Evolutionary conservation across 805 yeast species (phyloP).

Genomic region (Lipomyces spencermartinsiae): DNA sequence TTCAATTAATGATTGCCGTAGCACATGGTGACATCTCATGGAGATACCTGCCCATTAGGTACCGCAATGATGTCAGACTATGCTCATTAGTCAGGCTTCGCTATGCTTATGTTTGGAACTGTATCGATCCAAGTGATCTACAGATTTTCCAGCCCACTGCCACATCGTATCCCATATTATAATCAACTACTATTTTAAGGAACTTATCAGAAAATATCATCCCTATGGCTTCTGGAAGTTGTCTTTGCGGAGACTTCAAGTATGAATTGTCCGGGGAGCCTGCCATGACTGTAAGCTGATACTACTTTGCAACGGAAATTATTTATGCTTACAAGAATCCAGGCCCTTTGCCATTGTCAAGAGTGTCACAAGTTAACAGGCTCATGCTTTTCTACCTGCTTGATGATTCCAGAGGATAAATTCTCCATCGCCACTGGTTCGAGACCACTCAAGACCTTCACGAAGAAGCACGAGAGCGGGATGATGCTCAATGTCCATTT

Average conservation of each 20-base stretch:
- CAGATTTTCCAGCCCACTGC: neutral
- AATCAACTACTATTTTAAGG: neutral
- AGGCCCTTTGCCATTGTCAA: slow-evolving; percentile 1
- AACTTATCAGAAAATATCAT: neutral
- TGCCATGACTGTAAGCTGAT: neutral
- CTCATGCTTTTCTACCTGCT: neutral
- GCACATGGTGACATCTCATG: slow-evolving; percentile 5
- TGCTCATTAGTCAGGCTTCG: neutral
- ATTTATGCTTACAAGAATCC: neutral
- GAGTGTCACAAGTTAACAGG: neutral
- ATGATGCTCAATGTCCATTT: neutral
- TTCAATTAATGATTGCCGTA: slow-evolving; percentile 3
- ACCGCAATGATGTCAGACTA: slow-evolving; percentile 2
- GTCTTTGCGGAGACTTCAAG: neutral
- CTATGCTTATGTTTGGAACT: neutral
- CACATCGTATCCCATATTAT: neutral
- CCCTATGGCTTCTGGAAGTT: neutral
- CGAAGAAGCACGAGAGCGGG: neutral
- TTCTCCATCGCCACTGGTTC: neutral
- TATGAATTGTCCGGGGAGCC: neutral
- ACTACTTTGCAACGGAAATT: neutral
- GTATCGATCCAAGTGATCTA: neutral
- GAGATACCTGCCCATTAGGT: neutral
- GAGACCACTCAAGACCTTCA: neutral
- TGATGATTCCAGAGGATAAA: neutral